Evolutionary conservation across 805 yeast genomes (phyloP).

Genomic region (Cyberlindnera xylosilytica): DNA sequence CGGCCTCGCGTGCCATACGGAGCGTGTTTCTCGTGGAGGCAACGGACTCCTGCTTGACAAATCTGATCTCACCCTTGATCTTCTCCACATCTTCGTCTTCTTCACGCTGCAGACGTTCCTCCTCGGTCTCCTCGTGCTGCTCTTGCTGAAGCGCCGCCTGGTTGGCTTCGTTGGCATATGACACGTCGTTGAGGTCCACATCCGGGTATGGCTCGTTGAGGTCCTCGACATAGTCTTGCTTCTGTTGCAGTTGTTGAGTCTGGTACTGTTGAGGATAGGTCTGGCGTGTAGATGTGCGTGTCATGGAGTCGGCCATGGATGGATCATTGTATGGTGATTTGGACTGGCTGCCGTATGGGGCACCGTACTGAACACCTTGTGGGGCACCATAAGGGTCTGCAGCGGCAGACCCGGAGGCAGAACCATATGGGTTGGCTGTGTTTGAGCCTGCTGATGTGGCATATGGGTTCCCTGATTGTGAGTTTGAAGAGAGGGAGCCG

Average conservation of each 20-base stretch:
- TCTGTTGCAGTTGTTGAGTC: slow-evolving; percentile 12
- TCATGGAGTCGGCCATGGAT: no score
- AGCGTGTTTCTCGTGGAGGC: slow-evolving; percentile 83
- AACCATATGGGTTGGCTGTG: slow-evolving; percentile 2
- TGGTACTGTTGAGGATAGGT: slow-evolving; percentile 4
- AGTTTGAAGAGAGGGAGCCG: no score
- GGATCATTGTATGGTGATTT: not conserved
- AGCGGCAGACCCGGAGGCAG: not conserved
- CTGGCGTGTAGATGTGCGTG: no score
- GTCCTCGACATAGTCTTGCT: slow-evolving; percentile 6
- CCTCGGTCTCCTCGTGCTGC: slow-evolving; percentile 24
- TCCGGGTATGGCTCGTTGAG: slow-evolving; percentile 21
- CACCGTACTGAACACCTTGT: no score
- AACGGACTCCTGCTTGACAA: slow-evolving; percentile 82
- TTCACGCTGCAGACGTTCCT: slow-evolving; percentile 38
- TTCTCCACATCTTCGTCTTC: slow-evolving; percentile 90
- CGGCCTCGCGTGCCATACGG: slow-evolving; percentile 67
- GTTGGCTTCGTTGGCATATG: slow-evolving; percentile 24
- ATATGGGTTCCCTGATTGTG: slow-evolving; percentile 8
- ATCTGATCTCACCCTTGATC: slow-evolving; percentile 76
- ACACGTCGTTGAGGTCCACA: slow-evolving; percentile 31
- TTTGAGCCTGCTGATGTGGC: no score
- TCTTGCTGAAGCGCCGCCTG: slow-evolving; percentile 33
- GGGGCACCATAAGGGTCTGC: no score
- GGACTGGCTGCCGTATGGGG: no score